Base-by-base conservation (phyloP, 2,329 filamentous ascomycete genomes). In the Paecilomyces fulvus region DNA sequence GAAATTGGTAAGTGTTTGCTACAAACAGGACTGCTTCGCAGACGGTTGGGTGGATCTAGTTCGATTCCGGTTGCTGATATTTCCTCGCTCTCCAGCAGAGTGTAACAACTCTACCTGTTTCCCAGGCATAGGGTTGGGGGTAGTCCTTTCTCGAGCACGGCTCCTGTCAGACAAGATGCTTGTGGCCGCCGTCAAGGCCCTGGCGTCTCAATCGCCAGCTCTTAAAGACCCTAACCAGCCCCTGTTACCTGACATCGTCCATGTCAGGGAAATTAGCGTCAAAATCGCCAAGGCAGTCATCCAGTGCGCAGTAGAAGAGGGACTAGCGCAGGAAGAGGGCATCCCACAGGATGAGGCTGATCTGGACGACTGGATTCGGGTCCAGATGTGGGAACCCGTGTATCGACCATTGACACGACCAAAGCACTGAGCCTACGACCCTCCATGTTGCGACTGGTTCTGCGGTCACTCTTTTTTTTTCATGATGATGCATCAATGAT, bases 61-160 rank as follows among this genome's bases (percentile, higher is more conserved):
- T 49, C n/a, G 33, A 37, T 37, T n/a, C 6, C 14, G n/a, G 33
- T n/a, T n/a, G 33, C 33, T 37, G 33, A 37, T 37, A 37, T 7
- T 12, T 14, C 8, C 30, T 7, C 52, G 28, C 54, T 72, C 79
- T 28, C 67, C 81, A 66, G 89, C 89, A 23, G 90, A 95, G 71
- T 95, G 91, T 75, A 95, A 95, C 75, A 95, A 95, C 73, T 88
- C 85, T 0, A 88, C 89, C 31, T 87, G 87, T 14, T 95, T 95
- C 70, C 90, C 90, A 0, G 90, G 90, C 0, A 92, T 95, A 57
- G 90, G 90, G 0, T 84, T 95, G 0, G 91, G 90, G 10, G 83
- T 83, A 7, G 82, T 96, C 0, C 80, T 95, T 1, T 85, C 80
- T 25, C 84, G 89, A 12, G 79, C 87, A 2, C 79, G 76, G 11